Percentiles rank a stretch among this genome's conserved stretches.
These are phyloP conservation scores for Fraxinus pennsylvanica DNA, from an alignment of 257 asterid species.

Conservation along the genomic window DNA sequence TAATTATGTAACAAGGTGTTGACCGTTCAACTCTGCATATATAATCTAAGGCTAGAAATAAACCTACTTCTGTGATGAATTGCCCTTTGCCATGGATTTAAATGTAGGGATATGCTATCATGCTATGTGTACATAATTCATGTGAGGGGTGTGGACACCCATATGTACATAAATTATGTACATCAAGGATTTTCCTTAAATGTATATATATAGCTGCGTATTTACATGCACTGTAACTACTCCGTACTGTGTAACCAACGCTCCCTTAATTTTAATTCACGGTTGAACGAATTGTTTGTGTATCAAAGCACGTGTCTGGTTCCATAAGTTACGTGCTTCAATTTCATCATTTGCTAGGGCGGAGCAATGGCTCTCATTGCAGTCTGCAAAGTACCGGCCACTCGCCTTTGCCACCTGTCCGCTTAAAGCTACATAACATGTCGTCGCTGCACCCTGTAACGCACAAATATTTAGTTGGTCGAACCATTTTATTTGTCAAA, in stretches of 20 bases:
- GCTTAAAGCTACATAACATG: slow-evolving; percentile 79
- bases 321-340: slow-evolving; percentile 63
- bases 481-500: neutral
- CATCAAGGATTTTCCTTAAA: no score
- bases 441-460: slow-evolving; percentile 84
- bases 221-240: neutral
- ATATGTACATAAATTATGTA: no score
- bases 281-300: slow-evolving; percentile 51
- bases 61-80: neutral
- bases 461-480: neutral
- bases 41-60: neutral
- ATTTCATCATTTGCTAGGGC: slow-evolving; percentile 56
- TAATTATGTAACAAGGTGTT: neutral
- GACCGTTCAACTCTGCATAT: neutral
- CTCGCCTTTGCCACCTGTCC: slow-evolving; percentile 47
- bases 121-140: no score
- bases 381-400: slow-evolving; percentile 85
- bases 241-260: slow-evolving; percentile 4
- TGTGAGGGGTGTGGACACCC: no score
- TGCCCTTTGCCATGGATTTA: neutral
- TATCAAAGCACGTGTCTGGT: slow-evolving; percentile 60
- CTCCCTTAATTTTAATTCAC: slow-evolving; percentile 18
- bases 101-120: neutral
- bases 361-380: slow-evolving; percentile 75
- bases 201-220: neutral